Evolutionary conservation across 495 filamentous ascomycete species (phyloP), one percentile per base, ranked within the genome.

Genomic region (Podospora conica): DNA sequence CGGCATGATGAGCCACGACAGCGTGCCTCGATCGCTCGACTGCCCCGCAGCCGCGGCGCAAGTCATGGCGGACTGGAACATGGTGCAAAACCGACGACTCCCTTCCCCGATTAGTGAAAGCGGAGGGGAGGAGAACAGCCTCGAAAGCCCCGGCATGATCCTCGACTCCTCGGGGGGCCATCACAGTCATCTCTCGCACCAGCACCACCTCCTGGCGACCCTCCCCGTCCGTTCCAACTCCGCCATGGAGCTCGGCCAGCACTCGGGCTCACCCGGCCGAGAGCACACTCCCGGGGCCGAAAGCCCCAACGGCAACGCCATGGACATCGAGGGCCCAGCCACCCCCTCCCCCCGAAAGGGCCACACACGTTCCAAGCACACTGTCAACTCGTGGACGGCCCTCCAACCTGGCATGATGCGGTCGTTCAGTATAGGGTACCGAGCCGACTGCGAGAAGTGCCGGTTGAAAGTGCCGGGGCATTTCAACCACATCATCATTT

Each of bases 371-470:
- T 81, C 79, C 62, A 78, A 76, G 20, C 81, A 83, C 65, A 79
- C 77, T n/a, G 58, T 84, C 67, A 77, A 79, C 71, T 76, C 76
- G 68, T 83, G 78, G 79, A 82, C 75, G 59, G 73, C 74, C 23
- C 66, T 71, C n/a, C 82, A 78, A 72, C 83, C 74, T 12, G 79
- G 78, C 66, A 85, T 86, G 79, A 92, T 87, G 76, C 83, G 83
- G 68, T 82, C 84, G 28, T 87, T 96, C 70, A 88, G 86, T 66
- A 93, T 96, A 87, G 92, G 92, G 21, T 95, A 89, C 77, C 82
- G 91, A 53, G 86, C 88, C 12, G 91, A 94, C 75, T 96, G 92
- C 76, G 91, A 93, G 62, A 94, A 94, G 77, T 96, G 92, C 75
- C 84, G 82, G 60, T 81, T 81, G 69, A 89, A 86, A 75, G 88